Evolutionary conservation across 2,329 filamentous ascomycete species (phyloP), one percentile per base, ranked within the genome.

Genomic region (Penicillium sp.): DNA sequence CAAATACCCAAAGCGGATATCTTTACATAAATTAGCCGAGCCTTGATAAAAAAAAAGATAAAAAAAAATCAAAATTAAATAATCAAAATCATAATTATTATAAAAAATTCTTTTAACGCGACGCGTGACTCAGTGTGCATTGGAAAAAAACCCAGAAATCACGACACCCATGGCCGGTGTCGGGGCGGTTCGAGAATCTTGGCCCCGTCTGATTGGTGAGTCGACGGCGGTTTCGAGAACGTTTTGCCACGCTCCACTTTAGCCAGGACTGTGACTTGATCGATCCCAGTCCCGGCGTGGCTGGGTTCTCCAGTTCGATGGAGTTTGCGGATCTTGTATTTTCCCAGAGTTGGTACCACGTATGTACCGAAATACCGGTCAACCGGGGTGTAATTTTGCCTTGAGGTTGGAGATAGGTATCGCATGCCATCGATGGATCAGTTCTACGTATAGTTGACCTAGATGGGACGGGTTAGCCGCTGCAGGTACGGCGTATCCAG

Each of bases 241-340:
- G 58, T 65, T 69, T 70, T 69, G 70, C 70, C 70, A 72, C 70
- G 68, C 65, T 67, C 68, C 63, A 68, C 69, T 57, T 57, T 46
- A 51, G 49, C 53, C 55, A 19, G 43, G 55, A 47, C 44, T 55
- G 49, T 57, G 53, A 55, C 56, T 52, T 54, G 60, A 61, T 59
- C 46, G 57, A 58, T 52, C 39, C 48, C 51, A 55, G 42, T 48
- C 24, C 55, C 47, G 55, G 39, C 35, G 52, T 64, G 63, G 57
- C 61, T 60, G 60, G 59, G 50, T 56, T 51, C 55, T 61, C 60
- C 57, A 62, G 53, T 52, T 49, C n/a, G 48, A 63, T 56, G 54
- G 56, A 50, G 55, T 54, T 37, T 54, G 58, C 58, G 58, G 58
- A 60, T 37, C 57, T 48, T 37, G 33, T 50, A 43, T 58, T 42